Base-by-base conservation (phyloP, 2,329 filamentous ascomycete species). In the Aureobasidium vineae region DNA sequence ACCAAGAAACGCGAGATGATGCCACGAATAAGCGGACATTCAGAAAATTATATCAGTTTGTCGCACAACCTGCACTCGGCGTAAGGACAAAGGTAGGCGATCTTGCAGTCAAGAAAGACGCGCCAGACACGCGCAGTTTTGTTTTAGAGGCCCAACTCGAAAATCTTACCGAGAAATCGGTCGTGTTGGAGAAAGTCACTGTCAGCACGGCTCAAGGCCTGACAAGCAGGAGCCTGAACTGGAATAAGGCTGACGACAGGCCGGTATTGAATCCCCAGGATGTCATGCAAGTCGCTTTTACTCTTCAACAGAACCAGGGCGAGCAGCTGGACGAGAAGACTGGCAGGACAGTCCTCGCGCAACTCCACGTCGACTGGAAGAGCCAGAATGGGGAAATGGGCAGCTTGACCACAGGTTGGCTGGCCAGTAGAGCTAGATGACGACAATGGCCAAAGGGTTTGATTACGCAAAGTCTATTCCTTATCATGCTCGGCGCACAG, bases 21-120 rank as follows among this genome's bases (percentile, higher is more conserved):
- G 76, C 79, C 69, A 82, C 83, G 26, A 85, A 91, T 59, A 89
- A 90, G 43, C 83, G 95, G 68, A 96, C 92, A 11, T 98, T 98
- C 75, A 84, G 94, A 70, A 98, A 98, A 79, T 80, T 99, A 68
- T 99, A 98, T 77, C 95, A 98, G 77, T 99, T 99, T 75, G 88
- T 96, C 65, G 95, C 93, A 75, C 94, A 96, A 80, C 87, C 91
- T 45, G 90, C 92, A 68, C 81, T 99, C 71, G 91, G 93, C 69
- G 94, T 99, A 67, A 84, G 94, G 69, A 97, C 94, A 0, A 99
- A 98, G 77, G 86, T 92, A 3, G 90, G 90, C 3, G 83, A 87
- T 61, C 74, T 91, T 66, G 49, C 54, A 23, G 38, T 60, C 40
- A 74, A 83, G 49, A 76, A 80, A 2, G 72, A 79, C 13, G 79